These are phyloP conservation scores for Pseudocercospora pini-densiflorae DNA, from an alignment of 2,329 filamentous ascomycete genomes.

Conservation along the genomic window DNA sequence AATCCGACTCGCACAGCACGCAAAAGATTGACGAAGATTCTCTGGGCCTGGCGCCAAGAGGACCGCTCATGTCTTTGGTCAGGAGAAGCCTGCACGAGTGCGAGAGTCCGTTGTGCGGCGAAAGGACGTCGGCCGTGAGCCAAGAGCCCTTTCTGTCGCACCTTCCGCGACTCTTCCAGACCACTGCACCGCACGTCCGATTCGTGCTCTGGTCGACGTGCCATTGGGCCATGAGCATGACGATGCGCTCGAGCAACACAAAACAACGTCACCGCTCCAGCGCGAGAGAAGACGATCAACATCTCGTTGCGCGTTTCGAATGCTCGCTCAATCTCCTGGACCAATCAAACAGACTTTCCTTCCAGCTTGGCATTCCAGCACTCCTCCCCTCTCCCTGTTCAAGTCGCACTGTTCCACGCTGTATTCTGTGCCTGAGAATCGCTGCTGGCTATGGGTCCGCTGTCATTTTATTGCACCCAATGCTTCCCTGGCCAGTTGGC, in stretches of 20 bases:
- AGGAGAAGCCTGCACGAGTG: conserved; percentile 7
- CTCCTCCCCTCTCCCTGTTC: not conserved
- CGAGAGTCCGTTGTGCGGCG: not conserved
- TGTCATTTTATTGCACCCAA: not conserved
- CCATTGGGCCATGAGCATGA: not conserved
- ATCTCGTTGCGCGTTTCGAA: not conserved
- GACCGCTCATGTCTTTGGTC: not conserved
- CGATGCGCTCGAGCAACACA: not conserved
- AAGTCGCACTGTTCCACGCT: no score
- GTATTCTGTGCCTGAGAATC: not conserved
- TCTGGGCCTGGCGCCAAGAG: not conserved
- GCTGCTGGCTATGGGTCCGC: not conserved
- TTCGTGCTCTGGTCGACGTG: not conserved
- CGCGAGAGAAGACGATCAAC: not conserved
- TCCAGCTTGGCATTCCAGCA: not conserved
- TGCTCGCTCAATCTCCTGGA: not conserved
- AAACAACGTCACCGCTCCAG: not conserved
- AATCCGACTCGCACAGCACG: not conserved
- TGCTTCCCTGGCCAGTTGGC: not conserved
- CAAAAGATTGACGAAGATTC: not conserved
- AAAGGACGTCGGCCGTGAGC: not conserved
- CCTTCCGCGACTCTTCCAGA: not conserved
- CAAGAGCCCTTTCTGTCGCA: conserved; percentile 1
- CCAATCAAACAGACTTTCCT: not conserved
- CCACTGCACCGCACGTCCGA: not conserved